Evolutionary conservation across 352 stramenopile genomes (phyloP).

Genomic region (Phytophthora capsici): DNA sequence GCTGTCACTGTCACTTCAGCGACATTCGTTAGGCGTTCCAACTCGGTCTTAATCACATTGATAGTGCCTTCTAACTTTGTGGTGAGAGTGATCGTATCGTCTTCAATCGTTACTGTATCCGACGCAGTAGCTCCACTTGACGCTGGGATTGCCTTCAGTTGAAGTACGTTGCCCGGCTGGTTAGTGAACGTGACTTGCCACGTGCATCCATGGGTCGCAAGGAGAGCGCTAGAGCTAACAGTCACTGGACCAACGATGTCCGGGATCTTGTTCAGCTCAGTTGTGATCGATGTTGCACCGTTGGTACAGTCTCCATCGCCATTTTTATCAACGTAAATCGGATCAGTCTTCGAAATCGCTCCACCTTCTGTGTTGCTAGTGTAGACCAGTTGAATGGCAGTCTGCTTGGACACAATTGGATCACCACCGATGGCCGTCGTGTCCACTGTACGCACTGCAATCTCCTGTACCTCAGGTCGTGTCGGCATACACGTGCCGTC

Average conservation of each 20-base stretch:
- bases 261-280: slow-evolving; percentile 54
- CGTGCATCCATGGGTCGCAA: slow-evolving; percentile 77
- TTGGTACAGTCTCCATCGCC: slow-evolving; percentile 81
- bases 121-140: slow-evolving; percentile 44
- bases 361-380: slow-evolving; percentile 64
- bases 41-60: slow-evolving; percentile 95
- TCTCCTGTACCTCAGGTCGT: slow-evolving; percentile 89
- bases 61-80: slow-evolving; percentile 83
- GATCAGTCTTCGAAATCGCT: slow-evolving; percentile 65
- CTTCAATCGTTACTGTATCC: slow-evolving; percentile 55
- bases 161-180: slow-evolving; percentile 85
- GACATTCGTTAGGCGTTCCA: slow-evolving; percentile 92
- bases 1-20: slow-evolving; percentile 89
- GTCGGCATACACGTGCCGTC: slow-evolving; percentile 69
- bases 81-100: slow-evolving; percentile 85
- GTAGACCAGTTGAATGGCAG: slow-evolving; percentile 91
- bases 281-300: slow-evolving; percentile 57
- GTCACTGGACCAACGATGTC: slow-evolving; percentile 50
- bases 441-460: slow-evolving; percentile 90
- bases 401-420: slow-evolving; percentile 83
- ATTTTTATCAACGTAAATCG: slow-evolving; percentile 84
- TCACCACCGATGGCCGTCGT: slow-evolving; percentile 91
- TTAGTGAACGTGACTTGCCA: slow-evolving; percentile 93
- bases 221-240: slow-evolving; percentile 50
- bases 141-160: slow-evolving; percentile 70